phyloP scores from a whole-genome alignment of 2,329 filamentous ascomycete species.

The Thielaviopsis euricoi region DNA sequence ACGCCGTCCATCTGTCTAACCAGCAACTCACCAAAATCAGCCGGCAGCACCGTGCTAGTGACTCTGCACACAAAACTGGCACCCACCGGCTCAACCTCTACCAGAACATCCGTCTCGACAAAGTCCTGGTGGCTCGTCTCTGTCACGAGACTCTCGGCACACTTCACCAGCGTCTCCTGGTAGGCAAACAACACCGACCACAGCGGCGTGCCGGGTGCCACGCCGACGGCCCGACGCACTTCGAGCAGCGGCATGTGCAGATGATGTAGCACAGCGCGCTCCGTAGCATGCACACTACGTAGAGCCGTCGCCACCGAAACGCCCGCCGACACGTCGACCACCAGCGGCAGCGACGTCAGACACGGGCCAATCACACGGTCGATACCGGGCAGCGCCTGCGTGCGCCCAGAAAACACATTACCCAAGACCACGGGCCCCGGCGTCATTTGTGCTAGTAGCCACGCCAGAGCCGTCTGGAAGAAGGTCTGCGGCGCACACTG shows the following conservation, averaged over 20 bases:
- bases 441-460: constrained; percentile 47
- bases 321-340: constrained; percentile 40
- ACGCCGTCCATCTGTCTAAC: constrained; percentile 44
- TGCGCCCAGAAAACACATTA: constrained; percentile 67
- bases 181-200: constrained; percentile 75
- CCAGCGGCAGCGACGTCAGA: constrained; percentile 56
- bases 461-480: constrained; percentile 56
- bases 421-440: constrained; percentile 55
- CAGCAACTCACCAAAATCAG: constrained; percentile 37
- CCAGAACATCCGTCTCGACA: constrained; percentile 57
- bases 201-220: constrained; percentile 38
- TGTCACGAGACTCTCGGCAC: constrained; percentile 23
- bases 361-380: constrained; percentile 68
- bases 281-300: constrained; percentile 44
- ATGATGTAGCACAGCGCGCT: constrained; percentile 48
- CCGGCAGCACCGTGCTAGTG: constrained; percentile 36
- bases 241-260: constrained; percentile 47
- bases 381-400: constrained; percentile 50
- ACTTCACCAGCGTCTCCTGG: constrained; percentile 49
- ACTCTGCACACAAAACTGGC: constrained; percentile 26
- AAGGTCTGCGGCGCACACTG: constrained; percentile 20
- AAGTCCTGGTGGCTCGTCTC: constrained; percentile 49
- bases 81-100: constrained; percentile 55
- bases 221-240: constrained; percentile 44
- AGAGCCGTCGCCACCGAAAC: constrained; percentile 44